These are phyloP conservation scores for Brachypodium distachyon DNA, from an alignment of 202 grass and related monocot species.

Conservation along the genomic window DNA sequence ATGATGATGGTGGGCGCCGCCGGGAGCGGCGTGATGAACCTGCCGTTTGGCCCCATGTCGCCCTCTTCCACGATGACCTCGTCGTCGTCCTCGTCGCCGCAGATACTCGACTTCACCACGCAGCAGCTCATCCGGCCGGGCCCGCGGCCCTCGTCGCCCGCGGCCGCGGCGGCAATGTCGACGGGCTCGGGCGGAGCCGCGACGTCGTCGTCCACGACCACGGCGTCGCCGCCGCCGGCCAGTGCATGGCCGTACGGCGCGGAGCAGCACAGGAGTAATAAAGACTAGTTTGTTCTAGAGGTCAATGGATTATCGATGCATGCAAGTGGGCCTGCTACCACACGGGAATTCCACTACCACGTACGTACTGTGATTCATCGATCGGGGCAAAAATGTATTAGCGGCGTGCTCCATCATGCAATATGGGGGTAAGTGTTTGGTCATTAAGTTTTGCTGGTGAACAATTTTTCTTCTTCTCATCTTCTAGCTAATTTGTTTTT, in stretches of 20 bases:
- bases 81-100: slow-evolving; percentile 24
- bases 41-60: slow-evolving; percentile 24
- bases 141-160: slow-evolving; percentile 15
- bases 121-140: slow-evolving; percentile 32
- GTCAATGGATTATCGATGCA: background rate
- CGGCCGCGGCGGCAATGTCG: slow-evolving; percentile 12
- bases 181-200: background rate
- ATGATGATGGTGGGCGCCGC: slow-evolving; percentile 26
- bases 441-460: slow-evolving; percentile 22
- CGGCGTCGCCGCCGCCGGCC: slow-evolving; percentile 33
- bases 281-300: slow-evolving; percentile 13
- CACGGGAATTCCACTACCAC: too few species aligned
- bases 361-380: too few species aligned
- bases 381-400: background rate
- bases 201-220: slow-evolving; percentile 26
- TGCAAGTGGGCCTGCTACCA: background rate
- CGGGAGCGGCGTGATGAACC: background rate
- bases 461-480: slow-evolving; percentile 7
- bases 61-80: background rate
- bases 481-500: background rate
- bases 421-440: slow-evolving; percentile 49
- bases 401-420: slow-evolving; percentile 37
- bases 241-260: slow-evolving; percentile 42
- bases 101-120: slow-evolving; percentile 67
- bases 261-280: slow-evolving; percentile 26